Base-by-base conservation (phyloP, 2,329 filamentous ascomycete genomes). In the Alternaria conjuncta region DNA sequence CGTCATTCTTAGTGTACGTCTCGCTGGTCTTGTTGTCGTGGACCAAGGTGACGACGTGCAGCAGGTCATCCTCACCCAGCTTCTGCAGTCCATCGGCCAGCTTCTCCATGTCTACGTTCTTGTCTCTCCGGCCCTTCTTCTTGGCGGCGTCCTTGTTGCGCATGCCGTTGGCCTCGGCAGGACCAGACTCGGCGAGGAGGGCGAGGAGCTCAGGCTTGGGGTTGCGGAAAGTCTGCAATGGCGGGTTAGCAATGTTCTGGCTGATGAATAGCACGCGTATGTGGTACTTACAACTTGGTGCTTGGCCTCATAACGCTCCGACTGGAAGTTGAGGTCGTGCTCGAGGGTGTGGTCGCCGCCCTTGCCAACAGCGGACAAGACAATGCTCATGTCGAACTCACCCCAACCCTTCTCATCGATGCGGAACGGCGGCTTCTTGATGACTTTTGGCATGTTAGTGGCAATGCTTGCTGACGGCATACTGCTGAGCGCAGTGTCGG, bases 361-460 rank as follows among this genome's bases (percentile, higher is more conserved):
- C 85, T 97, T 97, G 81, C 96, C 93, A 28, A 91, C 89, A 46
- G 91, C 92, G 76, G 90, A 91, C 71, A 96, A 87, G 66, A 92
- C 89, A 75, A 98, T 96, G 51, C 85, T 86, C 89, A 99, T 95
- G 79, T 98, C 96, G 79, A 99, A 99, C 83, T 98, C 96, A 76
- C 96, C 96, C 96, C 96, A 99, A 71, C 96, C 96, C 82, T 97
- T 92, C 82, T 99, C 97, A 68, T 89, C 86, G 81, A 97, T 97
- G 69, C 87, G 87, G 84, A 98, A 99, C 0, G 96, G 96, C 0
- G 94, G 88, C 69, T 92, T 90, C 77, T 90, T 90, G 84, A 97
- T 91, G 23, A 88, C 76, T 78, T 55, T 49, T 15, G 25, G 30
- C 4, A 6, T 10, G 6, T 61, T 9, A 62, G 45, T n/a, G 15